A percentile compares a stretch with the other conserved stretches of the same genome.
These are phyloP conservation scores for Diplotaxis tenuifolia DNA, from an alignment of 345 rosid species.

Conservation along the genomic window DNA sequence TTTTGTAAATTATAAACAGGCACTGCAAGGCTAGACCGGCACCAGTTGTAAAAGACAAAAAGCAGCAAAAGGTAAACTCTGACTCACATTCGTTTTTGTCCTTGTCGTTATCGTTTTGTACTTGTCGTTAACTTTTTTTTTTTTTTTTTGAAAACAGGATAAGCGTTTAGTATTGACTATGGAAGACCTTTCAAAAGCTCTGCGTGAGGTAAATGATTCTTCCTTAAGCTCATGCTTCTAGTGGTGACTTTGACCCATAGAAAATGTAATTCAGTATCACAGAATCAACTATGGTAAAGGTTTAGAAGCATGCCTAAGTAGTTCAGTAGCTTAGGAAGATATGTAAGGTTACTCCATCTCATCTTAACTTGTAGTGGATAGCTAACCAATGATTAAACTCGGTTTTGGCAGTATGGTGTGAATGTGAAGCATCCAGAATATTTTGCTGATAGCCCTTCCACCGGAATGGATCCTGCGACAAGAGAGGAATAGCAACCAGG, in stretches of 20 bases:
- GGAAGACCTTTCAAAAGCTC: slow-evolving; percentile 91
- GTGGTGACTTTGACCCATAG: slow-evolving; percentile 1
- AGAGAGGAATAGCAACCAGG: slow-evolving; percentile 48
- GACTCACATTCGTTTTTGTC: not conserved
- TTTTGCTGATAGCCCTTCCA: slow-evolving; percentile 75
- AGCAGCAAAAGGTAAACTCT: slow-evolving; percentile 79
- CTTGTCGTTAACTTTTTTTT: not conserved
- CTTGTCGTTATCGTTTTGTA: not conserved
- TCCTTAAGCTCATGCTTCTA: not conserved
- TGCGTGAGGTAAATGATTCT: slow-evolving; percentile 60
- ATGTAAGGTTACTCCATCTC: not conserved
- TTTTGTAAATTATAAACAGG: slow-evolving; percentile 42
- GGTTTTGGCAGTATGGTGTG: slow-evolving; percentile 65
- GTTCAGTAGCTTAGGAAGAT: slow-evolving; percentile 7
- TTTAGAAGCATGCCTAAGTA: not conserved
- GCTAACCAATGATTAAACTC: slow-evolving; percentile 17
- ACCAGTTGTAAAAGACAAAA: slow-evolving; percentile 90
- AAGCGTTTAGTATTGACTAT: slow-evolving; percentile 81
- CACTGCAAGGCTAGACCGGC: slow-evolving; percentile 93
- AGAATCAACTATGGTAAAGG: not conserved
- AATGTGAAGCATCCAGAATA: slow-evolving; percentile 92
- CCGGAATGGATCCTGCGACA: slow-evolving; percentile 63
- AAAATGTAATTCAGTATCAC: not conserved
- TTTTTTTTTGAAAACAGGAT: slow-evolving; percentile 51
- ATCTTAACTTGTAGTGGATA: not conserved